Percentiles rank a stretch among this genome's conserved stretches.
Evolutionary conservation across 257 asterid species (phyloP).

Genomic region (Scutellaria galericulata): DNA sequence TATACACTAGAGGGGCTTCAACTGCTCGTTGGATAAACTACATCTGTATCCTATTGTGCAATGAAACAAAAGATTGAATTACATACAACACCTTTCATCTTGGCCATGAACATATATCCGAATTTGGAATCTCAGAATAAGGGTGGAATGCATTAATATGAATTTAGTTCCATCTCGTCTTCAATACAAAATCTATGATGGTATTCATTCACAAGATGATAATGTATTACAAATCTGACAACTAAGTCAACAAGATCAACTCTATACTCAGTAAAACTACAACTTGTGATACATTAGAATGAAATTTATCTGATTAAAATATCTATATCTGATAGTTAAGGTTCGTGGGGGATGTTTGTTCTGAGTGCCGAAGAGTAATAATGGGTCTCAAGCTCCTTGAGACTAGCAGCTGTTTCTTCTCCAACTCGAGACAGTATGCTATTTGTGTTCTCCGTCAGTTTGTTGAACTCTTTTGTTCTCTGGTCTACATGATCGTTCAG

Average conservation of each 20-base stretch:
- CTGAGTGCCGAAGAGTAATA: conserved; percentile 71
- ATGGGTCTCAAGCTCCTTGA: conserved; percentile 79
- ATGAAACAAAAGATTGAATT: no score
- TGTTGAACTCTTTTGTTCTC: conserved; percentile 70
- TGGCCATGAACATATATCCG: no score
- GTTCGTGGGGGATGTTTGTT: conserved; percentile 34
- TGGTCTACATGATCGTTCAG: conserved; percentile 89
- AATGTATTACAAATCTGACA: not conserved
- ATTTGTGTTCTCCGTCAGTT: conserved; percentile 66
- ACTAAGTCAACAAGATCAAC: not conserved
- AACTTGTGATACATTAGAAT: not conserved
- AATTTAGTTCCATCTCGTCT: no score
- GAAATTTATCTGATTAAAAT: not conserved
- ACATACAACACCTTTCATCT: no score
- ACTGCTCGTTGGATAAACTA: no score
- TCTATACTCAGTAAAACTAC: not conserved
- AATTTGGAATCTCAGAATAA: no score
- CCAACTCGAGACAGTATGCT: conserved; percentile 60
- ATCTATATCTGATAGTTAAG: conserved; percentile 13
- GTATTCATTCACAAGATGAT: not conserved
- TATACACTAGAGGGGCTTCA: no score
- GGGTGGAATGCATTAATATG: no score
- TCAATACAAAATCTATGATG: not conserved
- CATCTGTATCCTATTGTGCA: no score
- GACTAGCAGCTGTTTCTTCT: conserved; percentile 83